These are phyloP conservation scores for Perilla frutescens DNA, from an alignment of 257 asterid genomes.

Conservation along the genomic window DNA sequence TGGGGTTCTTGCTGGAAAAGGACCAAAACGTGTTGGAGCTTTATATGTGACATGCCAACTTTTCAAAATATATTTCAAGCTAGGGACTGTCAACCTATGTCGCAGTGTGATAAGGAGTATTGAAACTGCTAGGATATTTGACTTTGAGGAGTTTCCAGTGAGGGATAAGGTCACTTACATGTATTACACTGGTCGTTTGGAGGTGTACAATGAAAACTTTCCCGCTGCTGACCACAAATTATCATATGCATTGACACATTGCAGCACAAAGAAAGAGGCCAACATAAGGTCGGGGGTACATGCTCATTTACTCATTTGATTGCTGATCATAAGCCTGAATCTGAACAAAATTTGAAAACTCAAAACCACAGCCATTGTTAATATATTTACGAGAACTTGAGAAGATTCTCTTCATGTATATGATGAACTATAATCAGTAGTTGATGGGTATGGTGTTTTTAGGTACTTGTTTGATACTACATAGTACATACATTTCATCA, in stretches of 20 bases:
- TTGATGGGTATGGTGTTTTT: neutral
- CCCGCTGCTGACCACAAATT: constrained; percentile 90
- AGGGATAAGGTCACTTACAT: constrained; percentile 97
- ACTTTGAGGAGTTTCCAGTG: constrained; percentile 93
- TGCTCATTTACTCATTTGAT: neutral
- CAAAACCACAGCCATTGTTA: neutral
- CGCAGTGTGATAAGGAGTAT: constrained; percentile 97
- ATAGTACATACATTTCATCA: constrained; percentile 12
- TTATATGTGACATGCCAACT: constrained; percentile 92
- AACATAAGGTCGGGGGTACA: constrained; percentile 69
- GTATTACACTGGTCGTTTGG: constrained; percentile 98
- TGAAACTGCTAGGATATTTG: constrained; percentile 91
- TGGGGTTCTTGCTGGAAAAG: constrained; percentile 97
- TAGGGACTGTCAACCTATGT: constrained; percentile 90
- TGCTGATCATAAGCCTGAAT: constrained; percentile 28
- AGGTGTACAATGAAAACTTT: constrained; percentile 95
- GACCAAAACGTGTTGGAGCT: constrained; percentile 94
- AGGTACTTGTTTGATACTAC: constrained; percentile 4
- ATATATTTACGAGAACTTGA: neutral
- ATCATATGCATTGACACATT: constrained; percentile 83
- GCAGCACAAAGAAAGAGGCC: constrained; percentile 65
- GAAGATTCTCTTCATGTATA: neutral
- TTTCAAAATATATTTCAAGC: constrained; percentile 92
- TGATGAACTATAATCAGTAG: neutral
- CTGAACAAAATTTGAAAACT: constrained; percentile 18